Evolutionary conservation across 2,329 filamentous ascomycete genomes (phyloP), one percentile per base, ranked within the genome.

Genomic region (Thelonectria rubi): DNA sequence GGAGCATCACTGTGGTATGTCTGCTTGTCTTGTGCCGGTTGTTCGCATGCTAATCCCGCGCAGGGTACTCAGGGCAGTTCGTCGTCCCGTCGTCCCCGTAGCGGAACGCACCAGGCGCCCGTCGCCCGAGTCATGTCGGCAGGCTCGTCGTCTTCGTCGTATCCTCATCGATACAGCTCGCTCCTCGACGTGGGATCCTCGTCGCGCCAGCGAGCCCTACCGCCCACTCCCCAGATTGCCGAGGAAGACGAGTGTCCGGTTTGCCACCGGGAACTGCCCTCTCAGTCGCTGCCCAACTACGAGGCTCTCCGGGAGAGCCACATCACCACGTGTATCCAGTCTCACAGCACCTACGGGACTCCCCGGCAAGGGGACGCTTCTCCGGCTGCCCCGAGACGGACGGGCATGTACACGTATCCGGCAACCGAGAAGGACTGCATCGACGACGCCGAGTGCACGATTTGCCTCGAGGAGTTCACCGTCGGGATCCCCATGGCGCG

Each of bases 191-290:
- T 69, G 2, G 69, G 76, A 10, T 76, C 79, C 3, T 78, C 78
- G 2, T 75, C 77, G 4, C 70, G 74, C 17, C 79, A 75, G 40
- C 79, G 77, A 21, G 78, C 75, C 26, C 71, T 77, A 39, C 80
- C 78, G 1, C 80, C 78, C 4, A 81, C 80, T 11, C 82, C 79
- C 1, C 85, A 84, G 58, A 82, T 85, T 69, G 80, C 82, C 6
- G 91, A 94, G 73, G 91, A 93, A 72, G 91, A 94, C 72, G 89
- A 92, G 69, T 94, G 91, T 64, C 91, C 91, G 0, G 85, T 94
- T 46, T 94, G 91, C 69, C 90, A 91, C 70, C 78, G 81, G 39
- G 90, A 93, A 75, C 81, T 93, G 3, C 90, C 91, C 0, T 83
- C 86, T 2, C 79, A 81, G 17, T 75, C 74, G 5, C 78, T 88